Base-by-base conservation (phyloP, 805 yeast species). In the Zygoascus flipseniorum region DNA sequence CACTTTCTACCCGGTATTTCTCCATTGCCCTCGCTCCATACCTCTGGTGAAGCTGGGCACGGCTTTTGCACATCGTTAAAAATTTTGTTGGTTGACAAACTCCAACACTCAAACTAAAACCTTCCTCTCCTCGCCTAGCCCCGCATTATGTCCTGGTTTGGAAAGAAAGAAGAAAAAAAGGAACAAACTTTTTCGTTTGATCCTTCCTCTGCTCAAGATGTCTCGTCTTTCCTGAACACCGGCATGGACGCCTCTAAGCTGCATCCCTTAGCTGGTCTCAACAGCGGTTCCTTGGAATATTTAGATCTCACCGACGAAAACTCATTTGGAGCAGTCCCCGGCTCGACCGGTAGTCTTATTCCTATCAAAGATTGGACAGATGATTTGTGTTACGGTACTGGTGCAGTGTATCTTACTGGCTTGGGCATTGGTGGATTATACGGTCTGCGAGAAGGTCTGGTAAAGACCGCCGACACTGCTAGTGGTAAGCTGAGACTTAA, bases 331-430 rank as follows among this genome's bases (percentile, higher is more conserved):
- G 71, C 79, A n/a, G 70, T 87, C 63, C 95, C 89, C 64, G 97
- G 96, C 42, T 81, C 95, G 1, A 16, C 41, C 14, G 41, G 41
- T 14, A 95, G 97, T 54, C 68, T 92, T 55, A 79, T 93, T 58
- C 97, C 99, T 28, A 86, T 95, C n/a, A 83, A 97, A 73, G 96
- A 95, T 62, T 93, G 97, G 95, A 80, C 89, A 14, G 99, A 93
- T 69, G 98, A 93, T 73, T 77, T 93, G 59, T 89, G 97, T 78
- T 93, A 93, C 71, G 99, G 99, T 62, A 86, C 98, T 10, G 99
- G 99, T 71, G 83, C 96, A 6, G 89, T 89, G 51, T 93, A 93
- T 68, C 76, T 93, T 60, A 62, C 86, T 32, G 75, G 96, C 44
- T 77, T 93, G 60, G 95, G 95, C 37, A 56, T 81, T 45, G 99